Evolutionary conservation across 495 filamentous ascomycete genomes (phyloP).

Genomic region (Penicillium macrosclerotiorum): DNA sequence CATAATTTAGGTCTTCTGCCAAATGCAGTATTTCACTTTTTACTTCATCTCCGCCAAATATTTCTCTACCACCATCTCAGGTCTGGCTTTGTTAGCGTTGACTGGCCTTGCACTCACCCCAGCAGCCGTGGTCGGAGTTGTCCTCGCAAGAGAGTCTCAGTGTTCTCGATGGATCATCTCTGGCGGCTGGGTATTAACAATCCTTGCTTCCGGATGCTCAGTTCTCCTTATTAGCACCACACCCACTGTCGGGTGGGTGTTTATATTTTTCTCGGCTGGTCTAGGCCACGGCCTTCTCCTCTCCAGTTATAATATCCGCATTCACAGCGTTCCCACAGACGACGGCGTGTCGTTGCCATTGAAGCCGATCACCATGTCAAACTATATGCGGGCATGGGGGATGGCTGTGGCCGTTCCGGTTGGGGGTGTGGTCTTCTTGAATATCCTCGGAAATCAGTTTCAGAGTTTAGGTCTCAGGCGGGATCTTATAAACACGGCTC

Average conservation of each 20-base stretch:
- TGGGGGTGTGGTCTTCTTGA: slow-evolving; percentile 59
- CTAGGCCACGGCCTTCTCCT: slow-evolving; percentile 56
- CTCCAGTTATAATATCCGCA: slow-evolving; percentile 46
- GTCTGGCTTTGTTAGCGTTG: slow-evolving; percentile 54
- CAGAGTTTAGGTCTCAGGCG: slow-evolving; percentile 8
- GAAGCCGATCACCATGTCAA: slow-evolving; percentile 48
- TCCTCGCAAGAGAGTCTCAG: slow-evolving; percentile 42
- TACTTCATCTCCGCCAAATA: slow-evolving; percentile 63
- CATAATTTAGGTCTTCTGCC: slow-evolving; percentile 33
- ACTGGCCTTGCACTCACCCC: slow-evolving; percentile 44
- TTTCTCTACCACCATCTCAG: slow-evolving; percentile 51
- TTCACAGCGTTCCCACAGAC: slow-evolving; percentile 34
- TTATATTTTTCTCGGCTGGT: slow-evolving; percentile 52
- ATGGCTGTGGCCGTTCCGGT: slow-evolving; percentile 64
- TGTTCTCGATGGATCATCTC: slow-evolving; percentile 54
- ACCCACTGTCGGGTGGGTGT: slow-evolving; percentile 44
- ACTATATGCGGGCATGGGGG: slow-evolving; percentile 58
- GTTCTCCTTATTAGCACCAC: slow-evolving; percentile 49
- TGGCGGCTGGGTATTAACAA: slow-evolving; percentile 51
- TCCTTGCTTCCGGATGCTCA: slow-evolving; percentile 47
- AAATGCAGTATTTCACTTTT: slow-evolving; percentile 62
- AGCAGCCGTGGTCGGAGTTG: slow-evolving; percentile 46
- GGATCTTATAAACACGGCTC: slow-evolving; percentile 17
- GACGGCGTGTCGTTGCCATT: slow-evolving; percentile 12
- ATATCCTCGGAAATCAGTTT: slow-evolving; percentile 27